Evolutionary conservation across 768 basidiomycete genomes (phyloP).

Genomic region (Sarcodon aspratus): DNA sequence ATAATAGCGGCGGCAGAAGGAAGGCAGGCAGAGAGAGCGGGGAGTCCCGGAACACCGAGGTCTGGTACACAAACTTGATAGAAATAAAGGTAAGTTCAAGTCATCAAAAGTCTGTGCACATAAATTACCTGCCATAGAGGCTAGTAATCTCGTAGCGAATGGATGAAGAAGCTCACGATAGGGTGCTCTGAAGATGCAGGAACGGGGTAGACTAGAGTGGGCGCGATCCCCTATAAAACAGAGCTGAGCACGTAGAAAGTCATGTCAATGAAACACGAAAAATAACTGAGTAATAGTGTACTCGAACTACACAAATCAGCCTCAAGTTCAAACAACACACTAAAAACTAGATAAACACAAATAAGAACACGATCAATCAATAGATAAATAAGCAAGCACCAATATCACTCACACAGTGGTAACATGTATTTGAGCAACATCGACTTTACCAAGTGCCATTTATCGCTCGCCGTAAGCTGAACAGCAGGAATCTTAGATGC

Average conservation of each 20-base stretch:
- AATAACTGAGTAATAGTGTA: constrained; percentile 83
- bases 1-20: constrained; percentile 68
- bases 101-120: neutral
- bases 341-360: constrained; percentile 45
- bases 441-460: no score
- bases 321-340: constrained; percentile 16
- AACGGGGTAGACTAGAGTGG: constrained; percentile 82
- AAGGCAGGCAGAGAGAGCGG: constrained; percentile 57
- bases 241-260: neutral
- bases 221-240: constrained; percentile 64
- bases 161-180: constrained; percentile 66
- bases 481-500: no score
- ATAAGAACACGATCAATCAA: constrained; percentile 15
- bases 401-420: constrained; percentile 45
- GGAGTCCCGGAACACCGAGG: constrained; percentile 80
- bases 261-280: neutral
- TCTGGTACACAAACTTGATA: constrained; percentile 69
- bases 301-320: constrained; percentile 47
- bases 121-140: constrained; percentile 79
- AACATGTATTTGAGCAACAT: no score
- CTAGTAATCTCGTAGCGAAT: constrained; percentile 85
- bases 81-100: neutral
- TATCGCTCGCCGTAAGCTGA: no score
- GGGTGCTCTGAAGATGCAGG: constrained; percentile 50
- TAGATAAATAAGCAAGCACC: neutral